A percentile compares a stretch with the other conserved stretches of the same genome.
Evolutionary conservation across 192 early-diverging fungal species (phyloP).

Genomic region (Backusella sp.): DNA sequence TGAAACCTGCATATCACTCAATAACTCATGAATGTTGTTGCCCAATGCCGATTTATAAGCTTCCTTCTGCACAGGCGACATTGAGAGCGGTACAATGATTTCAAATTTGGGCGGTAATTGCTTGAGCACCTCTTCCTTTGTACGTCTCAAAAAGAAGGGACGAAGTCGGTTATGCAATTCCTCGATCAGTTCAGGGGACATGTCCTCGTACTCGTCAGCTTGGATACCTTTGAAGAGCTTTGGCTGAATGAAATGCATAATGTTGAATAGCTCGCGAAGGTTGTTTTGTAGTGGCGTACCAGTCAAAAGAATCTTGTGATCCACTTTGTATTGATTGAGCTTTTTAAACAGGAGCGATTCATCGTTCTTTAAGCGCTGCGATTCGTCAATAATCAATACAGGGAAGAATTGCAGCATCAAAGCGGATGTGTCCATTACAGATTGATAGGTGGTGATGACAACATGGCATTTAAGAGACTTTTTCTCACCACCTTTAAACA

Average conservation of each 20-base stretch:
- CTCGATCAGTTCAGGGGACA: conserved; percentile 52
- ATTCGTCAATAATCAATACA: conserved; percentile 72
- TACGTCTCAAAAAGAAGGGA: conserved; percentile 73
- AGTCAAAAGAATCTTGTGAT: conserved; percentile 62
- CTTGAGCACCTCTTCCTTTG: conserved; percentile 58
- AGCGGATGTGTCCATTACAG: conserved; percentile 23
- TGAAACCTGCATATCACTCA: not conserved
- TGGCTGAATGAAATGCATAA: conserved; percentile 71
- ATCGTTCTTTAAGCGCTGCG: conserved; percentile 78
- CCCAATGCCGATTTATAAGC: conserved; percentile 64
- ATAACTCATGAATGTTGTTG: conserved; percentile 44
- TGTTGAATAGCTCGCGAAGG: conserved; percentile 68
- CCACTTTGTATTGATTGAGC: conserved; percentile 46
- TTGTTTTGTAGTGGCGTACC: conserved; percentile 77
- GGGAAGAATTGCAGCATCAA: conserved; percentile 43
- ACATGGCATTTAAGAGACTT: conserved; percentile 63
- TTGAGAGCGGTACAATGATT: conserved; percentile 65
- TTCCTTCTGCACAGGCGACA: conserved; percentile 68
- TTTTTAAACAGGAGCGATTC: conserved; percentile 54
- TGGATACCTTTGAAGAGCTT: conserved; percentile 56
- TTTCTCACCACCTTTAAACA: conserved; percentile 27
- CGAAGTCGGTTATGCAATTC: conserved; percentile 66
- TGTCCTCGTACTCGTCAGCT: conserved; percentile 50
- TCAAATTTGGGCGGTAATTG: conserved; percentile 66
- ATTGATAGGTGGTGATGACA: conserved; percentile 65